Conservation (phyloP, 1,284 basidiomycete genomes). For the Somion occarium region DNA sequence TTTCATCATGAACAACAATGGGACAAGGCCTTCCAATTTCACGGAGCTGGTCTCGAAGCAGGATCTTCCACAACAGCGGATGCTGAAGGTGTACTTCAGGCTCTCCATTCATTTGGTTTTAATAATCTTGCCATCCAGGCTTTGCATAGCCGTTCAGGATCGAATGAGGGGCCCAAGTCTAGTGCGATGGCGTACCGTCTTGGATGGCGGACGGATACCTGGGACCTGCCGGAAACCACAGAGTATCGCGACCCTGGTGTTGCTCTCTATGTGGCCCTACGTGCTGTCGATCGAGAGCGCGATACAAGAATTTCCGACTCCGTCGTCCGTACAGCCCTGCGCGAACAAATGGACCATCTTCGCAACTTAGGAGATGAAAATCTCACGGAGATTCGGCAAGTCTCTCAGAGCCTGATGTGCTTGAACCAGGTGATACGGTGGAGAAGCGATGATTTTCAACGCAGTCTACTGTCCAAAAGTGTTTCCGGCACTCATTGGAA, state of each 20-base stretch:
- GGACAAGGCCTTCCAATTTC: conserved; percentile 86
- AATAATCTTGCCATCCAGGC: conserved; percentile 71
- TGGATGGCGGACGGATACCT: conserved; percentile 87
- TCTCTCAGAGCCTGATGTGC: conserved; percentile 70
- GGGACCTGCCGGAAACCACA: conserved; percentile 79
- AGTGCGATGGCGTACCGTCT: conserved; percentile 68
- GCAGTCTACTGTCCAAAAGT: conserved; percentile 31
- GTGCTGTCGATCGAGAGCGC: conserved; percentile 72
- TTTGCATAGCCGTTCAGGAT: conserved; percentile 38
- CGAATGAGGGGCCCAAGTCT: conserved; percentile 31
- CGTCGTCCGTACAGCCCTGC: conserved; percentile 47
- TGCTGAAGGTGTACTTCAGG: conserved; percentile 58
- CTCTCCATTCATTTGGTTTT: conserved; percentile 87
- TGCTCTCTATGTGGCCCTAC: conserved; percentile 74
- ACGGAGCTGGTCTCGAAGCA: conserved; percentile 80
- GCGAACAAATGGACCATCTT: conserved; percentile 63
- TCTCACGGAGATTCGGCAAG: conserved; percentile 67
- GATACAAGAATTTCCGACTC: conserved; percentile 43
- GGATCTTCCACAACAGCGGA: conserved; percentile 35
- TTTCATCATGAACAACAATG: conserved; percentile 93
- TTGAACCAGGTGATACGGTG: conserved; percentile 68
- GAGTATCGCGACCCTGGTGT: conserved; percentile 44
- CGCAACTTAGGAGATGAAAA: conserved; percentile 69
- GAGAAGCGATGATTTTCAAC: conserved; percentile 37
- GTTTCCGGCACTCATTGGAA: conserved; percentile 33